Conservation (phyloP, 305 asterid genomes). For the Ilex paraguariensis region DNA sequence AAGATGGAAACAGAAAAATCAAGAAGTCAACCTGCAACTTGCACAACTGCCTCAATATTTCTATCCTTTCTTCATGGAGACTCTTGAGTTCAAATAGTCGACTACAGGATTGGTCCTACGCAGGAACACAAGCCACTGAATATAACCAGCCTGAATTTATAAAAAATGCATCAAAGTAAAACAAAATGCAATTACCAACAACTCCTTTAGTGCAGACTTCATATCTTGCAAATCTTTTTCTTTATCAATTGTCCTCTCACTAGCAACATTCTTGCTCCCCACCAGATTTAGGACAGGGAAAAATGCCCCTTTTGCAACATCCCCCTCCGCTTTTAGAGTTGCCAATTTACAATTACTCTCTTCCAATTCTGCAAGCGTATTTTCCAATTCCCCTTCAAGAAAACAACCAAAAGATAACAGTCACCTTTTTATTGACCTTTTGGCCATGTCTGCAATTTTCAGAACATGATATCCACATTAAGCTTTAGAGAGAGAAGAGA, state of each 20-base stretch:
- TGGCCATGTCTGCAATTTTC: no score
- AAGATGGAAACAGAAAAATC: conserved; percentile 11
- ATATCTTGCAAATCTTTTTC: conserved; percentile 72
- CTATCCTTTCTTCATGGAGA: conserved; percentile 82
- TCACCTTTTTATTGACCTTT: no score
- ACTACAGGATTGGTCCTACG: conserved; percentile 67
- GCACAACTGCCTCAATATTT: conserved; percentile 61
- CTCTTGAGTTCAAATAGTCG: conserved; percentile 63
- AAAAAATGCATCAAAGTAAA: conserved; percentile 8
- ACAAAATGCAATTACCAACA: conserved; percentile 37
- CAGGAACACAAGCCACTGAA: conserved; percentile 13
- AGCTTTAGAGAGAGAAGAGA: background rate
- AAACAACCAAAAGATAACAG: conserved; percentile 15
- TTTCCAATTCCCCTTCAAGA: conserved; percentile 76
- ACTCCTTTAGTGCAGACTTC: conserved; percentile 71
- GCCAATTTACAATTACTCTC: conserved; percentile 69
- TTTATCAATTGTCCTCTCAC: conserved; percentile 63
- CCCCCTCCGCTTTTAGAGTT: conserved; percentile 65
- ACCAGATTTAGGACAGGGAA: conserved; percentile 42
- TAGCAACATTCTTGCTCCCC: conserved; percentile 44
- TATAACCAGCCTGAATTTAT: conserved; percentile 4
- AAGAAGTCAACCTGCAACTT: conserved; percentile 62
- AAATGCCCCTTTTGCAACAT: conserved; percentile 48
- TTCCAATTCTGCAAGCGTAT: conserved; percentile 64
- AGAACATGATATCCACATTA: no score